These are phyloP conservation scores for Paxillus ammoniavirescens DNA, from an alignment of 768 basidiomycete genomes.

Conservation along the genomic window DNA sequence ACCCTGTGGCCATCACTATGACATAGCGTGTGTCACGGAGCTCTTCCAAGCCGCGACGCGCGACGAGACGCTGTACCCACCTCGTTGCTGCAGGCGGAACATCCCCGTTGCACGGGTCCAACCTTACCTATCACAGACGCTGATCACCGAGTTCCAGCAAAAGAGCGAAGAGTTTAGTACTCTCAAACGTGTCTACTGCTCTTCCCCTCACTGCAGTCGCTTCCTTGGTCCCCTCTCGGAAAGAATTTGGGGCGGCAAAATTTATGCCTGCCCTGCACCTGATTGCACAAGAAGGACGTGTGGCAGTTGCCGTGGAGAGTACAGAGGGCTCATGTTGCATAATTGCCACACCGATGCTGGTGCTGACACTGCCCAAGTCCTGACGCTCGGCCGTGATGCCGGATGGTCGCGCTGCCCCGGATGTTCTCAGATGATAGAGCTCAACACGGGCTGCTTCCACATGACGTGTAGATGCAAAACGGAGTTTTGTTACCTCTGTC, in stretches of 20 bases:
- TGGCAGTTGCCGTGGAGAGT: slow-evolving; percentile 21
- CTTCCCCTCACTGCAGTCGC: slow-evolving; percentile 32
- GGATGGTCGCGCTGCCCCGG: slow-evolving; percentile 42
- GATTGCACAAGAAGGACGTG: slow-evolving; percentile 23
- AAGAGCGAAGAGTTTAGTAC: slow-evolving; percentile 33
- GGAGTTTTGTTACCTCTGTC: slow-evolving; percentile 47
- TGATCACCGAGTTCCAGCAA: slow-evolving; percentile 19
- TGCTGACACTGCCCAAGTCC: slow-evolving; percentile 22
- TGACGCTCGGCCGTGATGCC: slow-evolving; percentile 22
- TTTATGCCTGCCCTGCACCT: slow-evolving; percentile 21
- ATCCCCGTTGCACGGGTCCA: slow-evolving; percentile 28
- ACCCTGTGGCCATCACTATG: slow-evolving; percentile 37
- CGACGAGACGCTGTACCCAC: slow-evolving; percentile 42
- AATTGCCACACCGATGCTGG: slow-evolving; percentile 22
- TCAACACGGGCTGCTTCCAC: slow-evolving; percentile 37
- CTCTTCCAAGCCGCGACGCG: slow-evolving; percentile 34
- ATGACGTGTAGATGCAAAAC: slow-evolving; percentile 40
- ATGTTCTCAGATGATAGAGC: slow-evolving; percentile 38
- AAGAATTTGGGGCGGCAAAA: slow-evolving; percentile 18
- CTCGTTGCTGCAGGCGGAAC: slow-evolving; percentile 36
- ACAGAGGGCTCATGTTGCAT: slow-evolving; percentile 26
- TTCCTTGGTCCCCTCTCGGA: slow-evolving; percentile 35
- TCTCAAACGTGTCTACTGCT: slow-evolving; percentile 38
- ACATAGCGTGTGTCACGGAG: slow-evolving; percentile 30
- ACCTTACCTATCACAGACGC: slow-evolving; percentile 19